Base-by-base conservation (phyloP, 768 basidiomycete genomes). In the Boletus insuetus region DNA sequence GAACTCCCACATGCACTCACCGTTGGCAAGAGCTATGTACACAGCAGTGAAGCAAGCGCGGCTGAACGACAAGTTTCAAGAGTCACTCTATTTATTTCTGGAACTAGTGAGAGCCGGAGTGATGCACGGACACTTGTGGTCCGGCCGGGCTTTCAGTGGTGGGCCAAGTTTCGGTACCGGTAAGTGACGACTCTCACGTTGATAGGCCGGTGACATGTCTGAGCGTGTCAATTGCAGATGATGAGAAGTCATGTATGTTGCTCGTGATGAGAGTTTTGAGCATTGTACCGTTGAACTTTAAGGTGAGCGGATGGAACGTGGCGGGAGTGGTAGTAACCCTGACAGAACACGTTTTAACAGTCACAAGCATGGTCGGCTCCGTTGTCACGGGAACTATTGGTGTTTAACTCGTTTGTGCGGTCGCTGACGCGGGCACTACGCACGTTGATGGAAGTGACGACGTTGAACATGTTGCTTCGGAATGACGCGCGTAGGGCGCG, bases 11-110 rank as follows among this genome's bases (percentile, higher is more conserved):
- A 85, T 82, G 38, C 96, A 97, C 69, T 91, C 93, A 4, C 80
- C 91, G 34, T 77, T 97, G 64, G 95, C 94, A 40, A 84, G 93
- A 54, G 97, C 97, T 9, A 92, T 98, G 83, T 84, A 91, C 72
- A 82, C 79, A 26, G 92, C 92, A 16, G 78, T 95, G 67, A 82
- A 84, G 61, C 79, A 77, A 34, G 84, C 91, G 7, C 84, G 90
- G 38, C 73, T 98, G 63, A 97, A 95, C 70, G 97, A 99, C 79
- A 97, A 97, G 75, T 98, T 98, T 80, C 97, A 99, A 71, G 97
- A 98, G 71, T 83, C 97, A 3, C 76, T 98, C 1, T 98, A 94
- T 71, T 74, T 98, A 67, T 94, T 97, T 73, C 79, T 98, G 69
- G 97, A 99, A 74, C 82, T 99, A 22, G 87, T 96, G 59, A 82